Evolutionary conservation across 495 filamentous ascomycete genomes (phyloP).

Genomic region (Xylaria bambusicola): DNA sequence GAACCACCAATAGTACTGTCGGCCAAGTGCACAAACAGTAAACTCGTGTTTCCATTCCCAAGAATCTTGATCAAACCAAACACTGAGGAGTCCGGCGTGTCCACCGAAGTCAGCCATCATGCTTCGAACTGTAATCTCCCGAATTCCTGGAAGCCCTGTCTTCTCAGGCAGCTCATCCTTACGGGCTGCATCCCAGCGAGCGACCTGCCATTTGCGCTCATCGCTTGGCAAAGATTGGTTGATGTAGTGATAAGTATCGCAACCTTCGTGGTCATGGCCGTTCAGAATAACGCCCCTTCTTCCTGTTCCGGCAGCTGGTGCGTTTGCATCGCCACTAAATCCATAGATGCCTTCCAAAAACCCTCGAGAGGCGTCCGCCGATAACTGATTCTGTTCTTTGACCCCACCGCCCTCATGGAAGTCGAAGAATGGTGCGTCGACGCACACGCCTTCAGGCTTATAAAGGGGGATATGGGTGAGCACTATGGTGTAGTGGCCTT

Average conservation of each 20-base stretch:
- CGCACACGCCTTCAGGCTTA: conserved; percentile 79
- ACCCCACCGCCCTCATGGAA: conserved; percentile 73
- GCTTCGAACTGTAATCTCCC: conserved; percentile 91
- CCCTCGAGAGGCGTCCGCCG: conserved; percentile 60
- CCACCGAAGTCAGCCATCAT: conserved; percentile 97
- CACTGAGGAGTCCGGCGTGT: conserved; percentile 80
- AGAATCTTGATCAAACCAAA: conserved; percentile 77
- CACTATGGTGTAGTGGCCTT: conserved; percentile 72
- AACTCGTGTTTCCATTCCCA: conserved; percentile 84
- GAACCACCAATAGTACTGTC: conserved; percentile 93
- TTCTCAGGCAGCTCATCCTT: conserved; percentile 34
- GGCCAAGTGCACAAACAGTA: conserved; percentile 71
- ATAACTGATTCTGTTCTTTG: conserved; percentile 90
- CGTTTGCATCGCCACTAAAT: conserved; percentile 60
- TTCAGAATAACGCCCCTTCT: conserved; percentile 73
- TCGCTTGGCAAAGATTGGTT: conserved; percentile 45
- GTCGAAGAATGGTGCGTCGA: conserved; percentile 77
- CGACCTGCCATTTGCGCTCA: conserved; percentile 50
- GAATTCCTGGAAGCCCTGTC: conserved; percentile 55
- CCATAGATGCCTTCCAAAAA: conserved; percentile 82
- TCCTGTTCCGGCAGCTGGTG: conserved; percentile 58
- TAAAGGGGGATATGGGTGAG: conserved; percentile 91
- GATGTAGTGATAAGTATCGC: conserved; percentile 81
- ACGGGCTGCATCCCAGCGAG: conserved; percentile 41
- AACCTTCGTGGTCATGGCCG: conserved; percentile 93